Conservation (phyloP, 768 basidiomycete genomes). For the Hirschioporus abietinus region DNA sequence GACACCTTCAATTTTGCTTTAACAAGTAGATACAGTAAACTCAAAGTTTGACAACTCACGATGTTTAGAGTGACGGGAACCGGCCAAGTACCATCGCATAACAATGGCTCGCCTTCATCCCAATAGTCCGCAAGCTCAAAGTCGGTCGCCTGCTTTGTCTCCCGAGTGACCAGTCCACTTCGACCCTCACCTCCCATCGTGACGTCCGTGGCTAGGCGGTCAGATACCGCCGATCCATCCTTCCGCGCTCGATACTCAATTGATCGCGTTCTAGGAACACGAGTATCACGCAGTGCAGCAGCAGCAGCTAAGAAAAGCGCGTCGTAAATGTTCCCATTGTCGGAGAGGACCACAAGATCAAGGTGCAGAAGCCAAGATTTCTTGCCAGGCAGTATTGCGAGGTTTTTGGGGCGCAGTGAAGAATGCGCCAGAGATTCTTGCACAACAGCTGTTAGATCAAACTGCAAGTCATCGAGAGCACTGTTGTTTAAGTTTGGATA, state of each 20-base stretch:
- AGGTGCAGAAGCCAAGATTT: constrained; percentile 76
- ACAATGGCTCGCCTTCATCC: constrained; percentile 73
- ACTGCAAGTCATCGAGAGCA: constrained; percentile 71
- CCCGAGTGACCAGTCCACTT: constrained; percentile 57
- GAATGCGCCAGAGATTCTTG: constrained; percentile 61
- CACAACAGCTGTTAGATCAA: constrained; percentile 62
- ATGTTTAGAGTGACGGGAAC: constrained; percentile 74
- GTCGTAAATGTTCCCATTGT: constrained; percentile 72
- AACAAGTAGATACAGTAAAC: neutral
- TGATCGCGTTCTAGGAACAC: constrained; percentile 65
- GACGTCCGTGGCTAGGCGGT: constrained; percentile 6
- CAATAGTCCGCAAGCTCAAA: constrained; percentile 86
- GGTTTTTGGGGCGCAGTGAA: constrained; percentile 60
- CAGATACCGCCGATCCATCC: constrained; percentile 8
- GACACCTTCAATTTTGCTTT: constrained; percentile 39
- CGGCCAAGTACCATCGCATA: constrained; percentile 64
- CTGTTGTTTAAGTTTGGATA: constrained; percentile 62
- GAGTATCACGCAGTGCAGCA: constrained; percentile 77
- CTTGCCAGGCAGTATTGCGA: constrained; percentile 46
- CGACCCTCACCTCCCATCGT: constrained; percentile 30
- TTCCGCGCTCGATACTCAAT: constrained; percentile 60
- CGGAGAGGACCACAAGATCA: constrained; percentile 68
- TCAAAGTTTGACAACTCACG: constrained; percentile 35
- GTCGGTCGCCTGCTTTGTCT: constrained; percentile 52
- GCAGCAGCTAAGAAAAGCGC: constrained; percentile 75